phyloP scores from a whole-genome alignment of 768 basidiomycete species.

The Plicaturopsis crispa region DNA sequence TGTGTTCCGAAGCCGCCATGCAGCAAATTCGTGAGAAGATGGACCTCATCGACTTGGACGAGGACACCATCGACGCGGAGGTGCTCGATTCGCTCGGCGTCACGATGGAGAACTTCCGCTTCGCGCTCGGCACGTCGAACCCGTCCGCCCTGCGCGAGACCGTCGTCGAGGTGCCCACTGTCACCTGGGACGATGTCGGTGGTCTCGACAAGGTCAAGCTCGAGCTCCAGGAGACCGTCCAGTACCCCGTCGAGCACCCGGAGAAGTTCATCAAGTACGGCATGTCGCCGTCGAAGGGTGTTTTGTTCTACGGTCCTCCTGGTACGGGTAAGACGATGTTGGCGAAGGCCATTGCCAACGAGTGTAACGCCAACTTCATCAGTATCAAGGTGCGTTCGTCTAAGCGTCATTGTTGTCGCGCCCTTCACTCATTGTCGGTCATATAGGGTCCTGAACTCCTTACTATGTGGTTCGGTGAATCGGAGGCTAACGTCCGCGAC shows the following conservation, averaged over 20 bases:
- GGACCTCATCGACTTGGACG: slow-evolving; percentile 92
- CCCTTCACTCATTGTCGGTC: too few relatives aligned
- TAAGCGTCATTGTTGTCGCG: slow-evolving; percentile 4
- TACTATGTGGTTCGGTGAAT: slow-evolving; percentile 99
- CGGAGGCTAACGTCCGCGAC: slow-evolving; percentile 98
- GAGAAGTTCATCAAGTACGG: slow-evolving; percentile 99
- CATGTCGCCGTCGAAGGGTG: slow-evolving; percentile 99
- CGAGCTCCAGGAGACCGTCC: slow-evolving; percentile 98
- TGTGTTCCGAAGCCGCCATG: slow-evolving; percentile 99
- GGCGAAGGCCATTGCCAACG: slow-evolving; percentile 98
- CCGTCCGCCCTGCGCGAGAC: slow-evolving; percentile 99
- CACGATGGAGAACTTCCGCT: slow-evolving; percentile 99
- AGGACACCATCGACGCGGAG: slow-evolving; percentile 99
- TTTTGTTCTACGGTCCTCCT: slow-evolving; percentile 98
- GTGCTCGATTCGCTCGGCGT: slow-evolving; percentile 98
- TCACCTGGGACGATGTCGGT: slow-evolving; percentile 99
- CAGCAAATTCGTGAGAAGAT: slow-evolving; percentile 99
- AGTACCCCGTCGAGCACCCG: slow-evolving; percentile 99
- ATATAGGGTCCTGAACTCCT: slow-evolving; percentile 86
- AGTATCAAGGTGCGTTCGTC: slow-evolving; percentile 73
- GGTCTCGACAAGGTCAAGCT: slow-evolving; percentile 99
- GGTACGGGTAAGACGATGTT: slow-evolving; percentile 99
- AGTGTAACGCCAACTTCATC: slow-evolving; percentile 99
- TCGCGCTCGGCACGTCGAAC: slow-evolving; percentile 94
- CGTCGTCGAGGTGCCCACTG: slow-evolving; percentile 97